phyloP scores from a whole-genome alignment of 108 stramenopile genomes.

The Pseudonitzschia multiseries region DNA sequence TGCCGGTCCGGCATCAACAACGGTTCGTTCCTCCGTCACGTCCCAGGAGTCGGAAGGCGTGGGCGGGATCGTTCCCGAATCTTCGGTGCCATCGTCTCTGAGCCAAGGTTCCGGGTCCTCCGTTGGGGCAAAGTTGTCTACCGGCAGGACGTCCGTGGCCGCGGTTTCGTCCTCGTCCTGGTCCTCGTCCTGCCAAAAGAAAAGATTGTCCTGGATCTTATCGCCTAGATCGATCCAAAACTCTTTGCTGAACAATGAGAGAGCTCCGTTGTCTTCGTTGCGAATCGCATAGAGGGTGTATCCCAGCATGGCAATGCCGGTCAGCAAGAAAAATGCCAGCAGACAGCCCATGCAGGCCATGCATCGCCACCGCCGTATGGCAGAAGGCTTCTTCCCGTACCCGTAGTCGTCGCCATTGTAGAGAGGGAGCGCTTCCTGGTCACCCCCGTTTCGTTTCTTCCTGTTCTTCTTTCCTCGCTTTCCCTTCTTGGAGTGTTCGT shows the following conservation, averaged over 20 bases:
- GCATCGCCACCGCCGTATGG: not conserved
- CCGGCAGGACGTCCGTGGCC: too few species aligned
- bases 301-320: not conserved
- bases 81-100: too few species aligned
- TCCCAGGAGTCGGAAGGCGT: not conserved
- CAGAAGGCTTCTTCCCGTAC: not conserved
- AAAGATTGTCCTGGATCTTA: not conserved
- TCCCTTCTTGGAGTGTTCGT: too few species aligned
- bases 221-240: not conserved
- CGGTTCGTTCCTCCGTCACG: not conserved
- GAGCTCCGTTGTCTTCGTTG: not conserved
- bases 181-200: not conserved
- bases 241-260: not conserved
- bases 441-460: too few species aligned
- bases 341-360: not conserved
- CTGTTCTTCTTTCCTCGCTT: too few species aligned
- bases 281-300: slow-evolving; percentile 16
- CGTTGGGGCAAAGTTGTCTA: not conserved
- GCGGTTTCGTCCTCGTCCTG: not conserved
- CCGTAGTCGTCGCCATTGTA: too few species aligned
- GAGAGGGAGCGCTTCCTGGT: too few species aligned
- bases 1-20: too few species aligned
- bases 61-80: too few species aligned
- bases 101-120: too few species aligned
- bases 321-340: not conserved